Base-by-base conservation (phyloP, 495 filamentous ascomycete species). In the Aspergillus coremiiformis region DNA sequence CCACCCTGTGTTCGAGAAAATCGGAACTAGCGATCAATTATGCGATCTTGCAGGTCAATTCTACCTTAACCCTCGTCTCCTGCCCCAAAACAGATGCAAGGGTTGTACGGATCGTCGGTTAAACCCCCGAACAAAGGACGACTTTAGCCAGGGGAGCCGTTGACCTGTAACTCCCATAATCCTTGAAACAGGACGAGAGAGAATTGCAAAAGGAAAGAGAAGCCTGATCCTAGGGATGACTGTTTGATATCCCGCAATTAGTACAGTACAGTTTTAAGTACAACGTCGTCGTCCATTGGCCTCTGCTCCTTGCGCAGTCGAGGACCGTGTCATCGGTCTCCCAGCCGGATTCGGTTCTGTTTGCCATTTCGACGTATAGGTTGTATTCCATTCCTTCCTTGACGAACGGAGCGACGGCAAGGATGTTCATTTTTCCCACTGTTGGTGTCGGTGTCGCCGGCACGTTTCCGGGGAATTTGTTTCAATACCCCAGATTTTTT, bases 81-180 rank as follows among this genome's bases (percentile, higher is more conserved):
- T 37, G 42, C 30, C 24, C 24, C 51, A 51, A 48, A 44, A 37
- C 37, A 30, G 8, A 61, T 58, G 59, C 59, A 61, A 61, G 59
- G 59, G 53, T 61, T 39, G 54, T 33, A 51, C 58, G 51, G 54
- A 56, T 56, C 58, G 54, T 37, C 37, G 37, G 22, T 23, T 30
- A 30, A 23, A 12, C 23, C 23, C n/a, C 47, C 39, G 20, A 35
- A 51, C 48, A 60, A 51, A 44, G 53, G 44, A 53, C 47, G 53
- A 54, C 52, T 43, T 48, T 23, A 47, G 47, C 46, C 29, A 46
- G 50, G 42, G 24, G 14, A 20, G 23, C 37, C 17, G 37, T 41
- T 41, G 35, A 15, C n/a, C 35, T 45, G 27, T 32, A 43, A 23
- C 27, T 47, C 11, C 27, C 44, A 29, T 8, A 19, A 17, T 51